These are phyloP conservation scores for Botrytis paeoniae DNA, from an alignment of 2,329 filamentous ascomycete species.

Conservation along the genomic window DNA sequence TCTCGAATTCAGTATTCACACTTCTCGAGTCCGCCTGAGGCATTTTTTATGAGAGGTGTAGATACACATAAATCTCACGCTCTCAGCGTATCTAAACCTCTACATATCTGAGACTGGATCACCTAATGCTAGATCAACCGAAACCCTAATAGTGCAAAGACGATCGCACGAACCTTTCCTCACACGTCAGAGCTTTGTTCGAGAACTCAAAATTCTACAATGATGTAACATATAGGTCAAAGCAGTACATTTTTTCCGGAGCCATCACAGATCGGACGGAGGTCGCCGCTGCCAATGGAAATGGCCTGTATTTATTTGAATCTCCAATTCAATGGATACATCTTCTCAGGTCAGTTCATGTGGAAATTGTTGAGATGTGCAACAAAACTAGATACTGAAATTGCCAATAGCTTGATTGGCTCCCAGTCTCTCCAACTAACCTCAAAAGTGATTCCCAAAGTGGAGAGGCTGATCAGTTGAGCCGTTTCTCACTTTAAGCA, in stretches of 20 bases:
- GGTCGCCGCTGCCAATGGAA: neutral
- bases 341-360: neutral
- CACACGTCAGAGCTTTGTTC: neutral
- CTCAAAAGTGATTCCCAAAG: neutral
- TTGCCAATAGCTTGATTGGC: too few species aligned
- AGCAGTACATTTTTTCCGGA: neutral
- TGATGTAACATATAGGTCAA: neutral
- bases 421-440: neutral
- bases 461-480: neutral
- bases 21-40: neutral
- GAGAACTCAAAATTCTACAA: neutral
- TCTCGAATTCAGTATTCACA: neutral
- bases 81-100: neutral
- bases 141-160: neutral
- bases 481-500: neutral
- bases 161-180: neutral
- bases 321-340: neutral
- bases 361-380: neutral
- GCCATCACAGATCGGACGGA: neutral
- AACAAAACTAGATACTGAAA: neutral
- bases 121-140: neutral
- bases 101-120: neutral
- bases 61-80: neutral
- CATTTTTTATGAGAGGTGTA: neutral
- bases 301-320: neutral